These are phyloP conservation scores for Abelmoschus esculentus DNA, from an alignment of 345 rosid genomes.

Conservation along the genomic window DNA sequence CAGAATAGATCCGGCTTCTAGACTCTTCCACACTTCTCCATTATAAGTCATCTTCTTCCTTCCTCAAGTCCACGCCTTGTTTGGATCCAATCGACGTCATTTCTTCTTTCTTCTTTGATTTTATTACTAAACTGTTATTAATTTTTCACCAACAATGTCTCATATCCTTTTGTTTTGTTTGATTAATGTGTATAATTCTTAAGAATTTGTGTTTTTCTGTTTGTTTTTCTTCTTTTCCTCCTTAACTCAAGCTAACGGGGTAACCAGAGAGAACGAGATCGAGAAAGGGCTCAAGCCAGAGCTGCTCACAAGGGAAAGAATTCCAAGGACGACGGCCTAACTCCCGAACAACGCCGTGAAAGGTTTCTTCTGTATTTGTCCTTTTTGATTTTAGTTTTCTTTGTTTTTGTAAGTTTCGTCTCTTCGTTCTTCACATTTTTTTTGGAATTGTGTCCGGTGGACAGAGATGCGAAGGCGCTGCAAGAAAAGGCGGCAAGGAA, in stretches of 20 bases:
- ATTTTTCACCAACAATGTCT: constrained; percentile 32
- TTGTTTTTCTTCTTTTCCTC: constrained; percentile 2
- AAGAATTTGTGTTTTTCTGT: not conserved
- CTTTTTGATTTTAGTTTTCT: not conserved
- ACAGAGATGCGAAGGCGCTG: constrained; percentile 80
- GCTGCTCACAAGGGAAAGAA: constrained; percentile 23
- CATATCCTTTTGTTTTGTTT: constrained; percentile 46
- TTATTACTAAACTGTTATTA: too few relatives aligned
- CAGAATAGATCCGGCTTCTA: not conserved
- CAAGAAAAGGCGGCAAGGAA: constrained; percentile 84
- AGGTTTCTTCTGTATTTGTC: constrained; percentile 25
- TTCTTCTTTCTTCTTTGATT: not conserved
- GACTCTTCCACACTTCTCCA: not conserved
- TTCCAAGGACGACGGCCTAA: constrained; percentile 52
- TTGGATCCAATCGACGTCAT: not conserved
- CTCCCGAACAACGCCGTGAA: constrained; percentile 87
- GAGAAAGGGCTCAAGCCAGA: constrained; percentile 74
- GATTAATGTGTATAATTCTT: not conserved
- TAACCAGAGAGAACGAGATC: constrained; percentile 75
- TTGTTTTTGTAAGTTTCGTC: not conserved
- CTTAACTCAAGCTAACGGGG: constrained; percentile 53
- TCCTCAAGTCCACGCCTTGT: not conserved
- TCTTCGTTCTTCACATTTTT: not conserved
- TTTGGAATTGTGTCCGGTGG: not conserved
- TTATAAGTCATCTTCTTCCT: not conserved